Evolutionary conservation across 2,329 filamentous ascomycete genomes (phyloP).

Genomic region (Fusarium avenaceum): DNA sequence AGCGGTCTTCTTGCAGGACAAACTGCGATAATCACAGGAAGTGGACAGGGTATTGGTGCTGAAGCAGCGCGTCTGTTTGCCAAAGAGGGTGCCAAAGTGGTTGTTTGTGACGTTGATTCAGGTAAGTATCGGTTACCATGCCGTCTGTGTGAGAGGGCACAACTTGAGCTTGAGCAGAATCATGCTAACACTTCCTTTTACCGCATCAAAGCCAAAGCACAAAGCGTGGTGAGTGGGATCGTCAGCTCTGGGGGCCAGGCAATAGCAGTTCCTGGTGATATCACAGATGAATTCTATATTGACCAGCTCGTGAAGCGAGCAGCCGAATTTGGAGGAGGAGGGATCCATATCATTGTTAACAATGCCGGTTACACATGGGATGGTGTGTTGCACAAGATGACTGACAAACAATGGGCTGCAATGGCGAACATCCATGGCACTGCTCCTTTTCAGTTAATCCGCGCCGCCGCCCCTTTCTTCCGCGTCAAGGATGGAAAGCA

Average conservation of each 20-base stretch:
- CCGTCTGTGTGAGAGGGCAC: too few species aligned
- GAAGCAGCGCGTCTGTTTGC: background rate
- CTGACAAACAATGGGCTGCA: background rate
- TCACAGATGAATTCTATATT: background rate
- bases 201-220: background rate
- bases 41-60: background rate
- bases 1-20: conserved; percentile 1
- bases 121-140: background rate
- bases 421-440: background rate
- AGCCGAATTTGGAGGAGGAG: background rate
- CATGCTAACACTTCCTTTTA: background rate
- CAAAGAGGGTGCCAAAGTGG: background rate
- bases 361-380: conserved; percentile 2
- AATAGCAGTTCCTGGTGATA: background rate
- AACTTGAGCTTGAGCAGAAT: background rate
- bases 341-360: conserved; percentile 1
- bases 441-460: background rate
- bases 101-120: conserved; percentile 4
- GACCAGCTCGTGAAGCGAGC: background rate
- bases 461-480: background rate
- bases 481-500: conserved; percentile 4
- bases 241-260: background rate
- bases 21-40: conserved; percentile 4
- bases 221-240: background rate
- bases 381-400: background rate